These are phyloP conservation scores for Aurinia saxatilis DNA, from an alignment of 345 rosid genomes.

Conservation along the genomic window DNA sequence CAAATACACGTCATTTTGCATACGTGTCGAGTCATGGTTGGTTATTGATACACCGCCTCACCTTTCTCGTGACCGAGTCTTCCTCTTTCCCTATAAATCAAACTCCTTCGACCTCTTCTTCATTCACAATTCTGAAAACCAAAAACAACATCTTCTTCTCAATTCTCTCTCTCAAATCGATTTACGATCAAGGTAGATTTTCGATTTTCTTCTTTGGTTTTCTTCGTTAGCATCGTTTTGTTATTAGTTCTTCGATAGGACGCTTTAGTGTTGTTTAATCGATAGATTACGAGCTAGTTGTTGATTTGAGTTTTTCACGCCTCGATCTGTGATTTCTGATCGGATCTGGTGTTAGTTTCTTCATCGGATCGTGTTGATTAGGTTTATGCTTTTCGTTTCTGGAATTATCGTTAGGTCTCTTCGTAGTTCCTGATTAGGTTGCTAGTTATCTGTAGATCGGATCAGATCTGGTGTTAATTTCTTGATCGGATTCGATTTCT, in stretches of 20 bases:
- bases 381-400: not conserved
- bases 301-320: not conserved
- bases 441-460: no score
- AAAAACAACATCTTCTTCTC: no score
- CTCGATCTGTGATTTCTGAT: not conserved
- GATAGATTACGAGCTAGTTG: no score
- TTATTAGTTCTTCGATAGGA: no score
- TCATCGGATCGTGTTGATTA: not conserved
- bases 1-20: not conserved
- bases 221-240: no score
- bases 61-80: slow-evolving; percentile 22
- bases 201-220: not conserved
- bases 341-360: not conserved
- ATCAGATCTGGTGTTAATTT: no score
- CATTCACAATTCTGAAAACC: not conserved
- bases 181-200: slow-evolving; percentile 5
- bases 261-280: no score
- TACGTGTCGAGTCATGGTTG: not conserved
- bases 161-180: not conserved
- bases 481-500: no score
- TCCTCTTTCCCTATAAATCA: slow-evolving; percentile 11
- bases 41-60: slow-evolving; percentile 7
- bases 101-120: not conserved
- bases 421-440: no score
- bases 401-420: not conserved